Evolutionary conservation across 768 basidiomycete species (phyloP).

Genomic region (Leccinum rimulosum): DNA sequence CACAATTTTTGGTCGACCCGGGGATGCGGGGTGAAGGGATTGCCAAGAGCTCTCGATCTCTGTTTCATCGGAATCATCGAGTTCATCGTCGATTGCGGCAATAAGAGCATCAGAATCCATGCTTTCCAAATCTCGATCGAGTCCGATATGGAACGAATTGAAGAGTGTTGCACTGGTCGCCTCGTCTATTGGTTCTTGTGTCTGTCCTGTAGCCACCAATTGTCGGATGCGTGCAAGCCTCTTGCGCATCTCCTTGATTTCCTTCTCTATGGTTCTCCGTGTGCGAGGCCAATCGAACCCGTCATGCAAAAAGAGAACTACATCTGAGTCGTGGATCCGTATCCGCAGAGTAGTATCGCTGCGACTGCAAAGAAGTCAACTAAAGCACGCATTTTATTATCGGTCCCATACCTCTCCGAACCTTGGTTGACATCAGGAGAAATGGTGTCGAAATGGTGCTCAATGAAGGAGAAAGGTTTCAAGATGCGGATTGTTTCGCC

Average conservation of each 20-base stretch:
- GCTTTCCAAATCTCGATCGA: constrained; percentile 73
- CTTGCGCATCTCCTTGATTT: constrained; percentile 83
- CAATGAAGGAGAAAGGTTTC: constrained; percentile 59
- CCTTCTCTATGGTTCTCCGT: constrained; percentile 81
- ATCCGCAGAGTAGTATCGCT: constrained; percentile 51
- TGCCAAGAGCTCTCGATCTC: constrained; percentile 89
- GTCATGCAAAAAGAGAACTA: constrained; percentile 77
- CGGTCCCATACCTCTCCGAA: constrained; percentile 42
- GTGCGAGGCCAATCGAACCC: constrained; percentile 95
- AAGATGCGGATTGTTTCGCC: constrained; percentile 88
- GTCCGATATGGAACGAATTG: constrained; percentile 92
- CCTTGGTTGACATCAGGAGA: constrained; percentile 52
- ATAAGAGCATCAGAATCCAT: constrained; percentile 76
- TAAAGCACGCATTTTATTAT: not conserved
- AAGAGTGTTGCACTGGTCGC: constrained; percentile 75
- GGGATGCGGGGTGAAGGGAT: constrained; percentile 59
- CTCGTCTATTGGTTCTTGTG: constrained; percentile 72
- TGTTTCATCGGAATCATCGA: constrained; percentile 73
- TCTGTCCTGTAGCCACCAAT: constrained; percentile 86
- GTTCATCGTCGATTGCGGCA: constrained; percentile 90
- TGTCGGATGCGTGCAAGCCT: constrained; percentile 88
- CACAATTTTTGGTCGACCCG: constrained; percentile 36
- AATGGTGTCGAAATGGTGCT: constrained; percentile 71
- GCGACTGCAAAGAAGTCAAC: constrained; percentile 30
- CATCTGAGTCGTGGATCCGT: constrained; percentile 57